Conservation (phyloP, 306 rosid species). For the Prunus mongolica region DNA sequence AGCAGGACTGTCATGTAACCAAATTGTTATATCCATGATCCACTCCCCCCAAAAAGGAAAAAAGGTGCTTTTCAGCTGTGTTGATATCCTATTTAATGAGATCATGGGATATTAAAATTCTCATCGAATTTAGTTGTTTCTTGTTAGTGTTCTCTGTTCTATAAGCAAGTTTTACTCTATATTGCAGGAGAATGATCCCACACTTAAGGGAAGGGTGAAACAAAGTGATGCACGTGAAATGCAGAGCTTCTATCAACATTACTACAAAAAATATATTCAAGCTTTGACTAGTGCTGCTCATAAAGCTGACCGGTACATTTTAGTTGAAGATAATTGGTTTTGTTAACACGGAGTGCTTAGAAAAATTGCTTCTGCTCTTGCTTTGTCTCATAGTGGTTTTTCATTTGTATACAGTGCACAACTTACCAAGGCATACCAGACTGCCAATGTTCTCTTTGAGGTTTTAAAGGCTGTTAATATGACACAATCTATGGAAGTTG, state of each 20-base stretch:
- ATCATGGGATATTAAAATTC: too few species aligned
- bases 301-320: constrained; percentile 88
- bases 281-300: constrained; percentile 92
- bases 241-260: constrained; percentile 97
- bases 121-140: not conserved
- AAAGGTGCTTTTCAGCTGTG: not conserved
- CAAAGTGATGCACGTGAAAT: constrained; percentile 99
- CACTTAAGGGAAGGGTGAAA: constrained; percentile 88
- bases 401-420: constrained; percentile 61
- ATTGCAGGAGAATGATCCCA: constrained; percentile 91
- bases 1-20: not conserved
- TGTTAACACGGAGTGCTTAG: not conserved
- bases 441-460: constrained; percentile 98
- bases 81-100: not conserved
- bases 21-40: not conserved
- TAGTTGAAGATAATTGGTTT: constrained; percentile 1
- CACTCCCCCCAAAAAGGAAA: not conserved
- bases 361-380: constrained; percentile 13
- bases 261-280: constrained; percentile 94
- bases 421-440: constrained; percentile 96
- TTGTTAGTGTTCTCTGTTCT: constrained; percentile 7
- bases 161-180: constrained; percentile 7
- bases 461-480: constrained; percentile 94
- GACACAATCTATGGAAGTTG: constrained; percentile 97
- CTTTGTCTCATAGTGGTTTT: constrained; percentile 12